phyloP scores from a whole-genome alignment of 257 asterid genomes.

The Solanum pimpinellifolium region DNA sequence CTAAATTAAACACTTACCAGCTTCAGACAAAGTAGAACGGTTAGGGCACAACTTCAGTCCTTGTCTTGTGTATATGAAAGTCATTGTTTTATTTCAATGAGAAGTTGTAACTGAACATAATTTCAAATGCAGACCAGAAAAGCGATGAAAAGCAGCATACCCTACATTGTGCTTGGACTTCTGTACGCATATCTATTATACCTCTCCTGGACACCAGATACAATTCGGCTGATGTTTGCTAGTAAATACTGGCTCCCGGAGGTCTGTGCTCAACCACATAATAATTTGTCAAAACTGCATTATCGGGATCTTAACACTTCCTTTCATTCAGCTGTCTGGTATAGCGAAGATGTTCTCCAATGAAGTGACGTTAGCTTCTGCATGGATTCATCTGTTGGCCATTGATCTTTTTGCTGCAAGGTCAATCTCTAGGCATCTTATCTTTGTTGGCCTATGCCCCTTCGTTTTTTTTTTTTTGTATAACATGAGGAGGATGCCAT shows the following conservation, averaged over 20 bases:
- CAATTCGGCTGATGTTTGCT: constrained; percentile 50
- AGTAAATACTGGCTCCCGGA: constrained; percentile 85
- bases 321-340: constrained; percentile 42
- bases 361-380: constrained; percentile 85
- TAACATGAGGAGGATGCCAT: neutral
- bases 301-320: neutral
- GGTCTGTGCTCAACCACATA: constrained; percentile 25
- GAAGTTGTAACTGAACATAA: neutral
- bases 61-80: neutral
- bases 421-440: constrained; percentile 9
- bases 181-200: constrained; percentile 54
- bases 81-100: neutral
- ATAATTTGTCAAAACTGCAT: neutral
- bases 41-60: neutral
- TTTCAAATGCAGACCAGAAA: constrained; percentile 49
- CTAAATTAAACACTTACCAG: neutral
- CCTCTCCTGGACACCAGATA: constrained; percentile 86
- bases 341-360: constrained; percentile 78
- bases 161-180: constrained; percentile 53
- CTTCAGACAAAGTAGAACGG: neutral
- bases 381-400: constrained; percentile 81
- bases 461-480: neutral
- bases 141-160: constrained; percentile 47
- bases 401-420: constrained; percentile 91
- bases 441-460: neutral